Base-by-base conservation (phyloP, 306 rosid species). In the Vicia sativa region DNA sequence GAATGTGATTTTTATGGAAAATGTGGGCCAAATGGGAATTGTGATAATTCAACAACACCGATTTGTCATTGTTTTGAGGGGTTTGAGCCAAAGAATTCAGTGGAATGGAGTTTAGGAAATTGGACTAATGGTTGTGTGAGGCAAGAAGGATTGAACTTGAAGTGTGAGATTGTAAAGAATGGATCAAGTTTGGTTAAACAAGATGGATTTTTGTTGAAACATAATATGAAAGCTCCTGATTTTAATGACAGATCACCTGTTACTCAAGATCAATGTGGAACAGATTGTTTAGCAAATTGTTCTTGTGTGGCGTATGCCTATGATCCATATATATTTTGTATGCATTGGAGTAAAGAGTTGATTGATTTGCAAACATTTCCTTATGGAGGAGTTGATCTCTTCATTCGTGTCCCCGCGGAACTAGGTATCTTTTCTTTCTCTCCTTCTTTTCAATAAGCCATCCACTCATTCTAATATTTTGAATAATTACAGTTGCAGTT, bases 61-160 rank as follows among this genome's bases (percentile, higher is more conserved):
- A 13, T 67, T 23, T 89, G 92, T 31, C 68, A 62, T 10, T 89
- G 89, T 68, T 65, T 81, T 0, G 10, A 44, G 0, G 91, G 91
- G 69, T 88, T 79, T 59, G 48, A 21, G 23, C 76, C 89, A 0
- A 74, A 38, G 35, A 72, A 82, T n/a, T 7, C 1, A 0, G 45
- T 61, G 34, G 83, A 69, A 1, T 84, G 89, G 87, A 74, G 38
- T 1, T 34, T 4, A 6, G 12, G 21, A 2, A 78, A 15, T 52
- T 78, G 78, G 78, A 67, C 29, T 11, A 13, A 48, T 34, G 82
- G 82, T 18, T 78, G 82, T 60, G 67, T 49, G 31, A 78, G 78
- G 6, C 21, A 6, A 34, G 39, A 11, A 10, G 11, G 10, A n/a
- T 0, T 78, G 16, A 43, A 73, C 21, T 78, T 78, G 37, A 50